Percentiles rank a stretch among this genome's conserved stretches.
These are phyloP conservation scores for Chalciporus sp. DNA, from an alignment of 1,284 basidiomycete species.

Conservation along the genomic window DNA sequence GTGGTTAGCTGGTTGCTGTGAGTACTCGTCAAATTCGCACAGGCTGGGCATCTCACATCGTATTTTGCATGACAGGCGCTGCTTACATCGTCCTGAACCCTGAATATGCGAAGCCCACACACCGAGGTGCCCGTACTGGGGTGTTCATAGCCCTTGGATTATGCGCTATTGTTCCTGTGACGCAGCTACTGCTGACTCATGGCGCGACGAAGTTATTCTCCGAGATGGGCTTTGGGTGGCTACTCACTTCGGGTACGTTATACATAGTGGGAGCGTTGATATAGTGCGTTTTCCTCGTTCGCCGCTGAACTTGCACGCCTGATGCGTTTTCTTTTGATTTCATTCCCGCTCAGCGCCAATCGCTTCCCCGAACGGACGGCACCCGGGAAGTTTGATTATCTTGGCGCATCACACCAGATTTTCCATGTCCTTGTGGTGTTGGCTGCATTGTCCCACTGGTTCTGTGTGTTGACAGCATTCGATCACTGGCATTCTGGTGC, in stretches of 20 bases:
- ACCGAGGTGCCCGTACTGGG: conserved; percentile 76
- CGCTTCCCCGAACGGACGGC: conserved; percentile 79
- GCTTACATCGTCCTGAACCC: conserved; percentile 81
- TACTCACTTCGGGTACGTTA: conserved; percentile 65
- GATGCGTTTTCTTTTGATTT: conserved; percentile 27
- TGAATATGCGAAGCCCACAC: conserved; percentile 74
- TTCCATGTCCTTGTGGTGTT: conserved; percentile 84
- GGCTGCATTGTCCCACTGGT: conserved; percentile 79
- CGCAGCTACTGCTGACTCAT: conserved; percentile 64
- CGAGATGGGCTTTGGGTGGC: conserved; percentile 72
- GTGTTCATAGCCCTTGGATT: conserved; percentile 84
- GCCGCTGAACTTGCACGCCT: conserved; percentile 25
- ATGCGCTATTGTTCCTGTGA: conserved; percentile 71
- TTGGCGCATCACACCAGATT: conserved; percentile 84
- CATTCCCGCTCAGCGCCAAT: conserved; percentile 61
- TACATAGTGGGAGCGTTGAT: conserved; percentile 80
- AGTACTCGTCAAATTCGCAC: conserved; percentile 30
- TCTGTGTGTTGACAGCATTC: conserved; percentile 56
- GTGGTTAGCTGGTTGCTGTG: conserved; percentile 61
- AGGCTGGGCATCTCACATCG: conserved; percentile 6
- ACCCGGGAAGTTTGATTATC: conserved; percentile 81
- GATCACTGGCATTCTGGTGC: conserved; percentile 55
- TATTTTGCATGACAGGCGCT: conserved; percentile 46
- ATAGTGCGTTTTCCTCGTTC: conserved; percentile 64
- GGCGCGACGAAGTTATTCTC: conserved; percentile 56